Evolutionary conservation across 371 early-diverging fungal genomes (phyloP).

Genomic region (Choanephora cucurbitarum): DNA sequence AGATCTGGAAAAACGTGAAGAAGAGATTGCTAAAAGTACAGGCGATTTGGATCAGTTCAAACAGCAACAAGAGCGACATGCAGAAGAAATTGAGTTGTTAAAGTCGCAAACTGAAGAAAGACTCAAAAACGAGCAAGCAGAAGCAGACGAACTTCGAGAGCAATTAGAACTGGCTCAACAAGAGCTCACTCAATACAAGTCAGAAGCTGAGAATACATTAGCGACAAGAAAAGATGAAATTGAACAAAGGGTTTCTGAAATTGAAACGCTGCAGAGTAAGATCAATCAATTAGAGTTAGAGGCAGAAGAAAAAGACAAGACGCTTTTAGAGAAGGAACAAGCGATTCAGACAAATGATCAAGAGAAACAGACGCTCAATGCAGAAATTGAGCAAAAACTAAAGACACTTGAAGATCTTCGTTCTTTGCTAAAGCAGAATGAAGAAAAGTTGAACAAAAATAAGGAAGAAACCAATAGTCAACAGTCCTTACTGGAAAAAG

Average conservation of each 20-base stretch:
- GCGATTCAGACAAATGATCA: not conserved
- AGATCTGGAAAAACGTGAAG: constrained; percentile 6
- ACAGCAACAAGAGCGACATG: constrained; percentile 14
- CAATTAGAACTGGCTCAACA: constrained; percentile 9
- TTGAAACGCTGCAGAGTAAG: constrained; percentile 7
- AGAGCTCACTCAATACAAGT: constrained; percentile 3
- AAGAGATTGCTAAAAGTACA: constrained; percentile 11
- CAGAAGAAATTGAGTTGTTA: constrained; percentile 4
- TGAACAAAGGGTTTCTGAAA: constrained; percentile 7
- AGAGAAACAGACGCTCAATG: not conserved
- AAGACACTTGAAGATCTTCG: not conserved
- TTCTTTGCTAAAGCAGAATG: too few species aligned
- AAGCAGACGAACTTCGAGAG: constrained; percentile 14
- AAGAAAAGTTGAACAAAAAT: too few species aligned
- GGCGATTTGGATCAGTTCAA: constrained; percentile 16
- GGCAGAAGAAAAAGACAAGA: not conserved
- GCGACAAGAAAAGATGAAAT: not conserved
- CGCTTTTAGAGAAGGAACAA: not conserved
- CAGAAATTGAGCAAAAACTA: constrained; percentile 1
- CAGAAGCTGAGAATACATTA: not conserved
- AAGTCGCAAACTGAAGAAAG: constrained; percentile 14
- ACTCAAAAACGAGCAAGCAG: constrained; percentile 13
- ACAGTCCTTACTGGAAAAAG: not conserved
- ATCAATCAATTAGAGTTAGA: constrained; percentile 3
- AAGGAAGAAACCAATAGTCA: constrained; percentile 1